phyloP scores from a whole-genome alignment of 768 basidiomycete genomes.

The Leccinum boreale region DNA sequence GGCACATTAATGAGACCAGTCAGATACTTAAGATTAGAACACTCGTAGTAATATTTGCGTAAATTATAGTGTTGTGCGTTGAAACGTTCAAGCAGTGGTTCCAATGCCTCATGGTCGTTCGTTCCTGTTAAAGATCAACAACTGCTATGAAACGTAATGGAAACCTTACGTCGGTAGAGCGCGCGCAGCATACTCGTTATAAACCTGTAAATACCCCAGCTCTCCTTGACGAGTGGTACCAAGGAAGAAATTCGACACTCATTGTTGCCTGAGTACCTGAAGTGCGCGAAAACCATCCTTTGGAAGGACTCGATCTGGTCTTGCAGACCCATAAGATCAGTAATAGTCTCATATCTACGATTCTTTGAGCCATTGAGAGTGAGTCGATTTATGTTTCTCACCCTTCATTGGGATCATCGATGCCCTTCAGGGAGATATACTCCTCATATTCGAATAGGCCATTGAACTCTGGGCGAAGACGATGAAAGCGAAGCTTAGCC shows the following conservation, averaged over 20 bases:
- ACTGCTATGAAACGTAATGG: background rate
- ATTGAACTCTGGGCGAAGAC: conserved; percentile 95
- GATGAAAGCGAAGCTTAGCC: conserved; percentile 94
- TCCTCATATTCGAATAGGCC: conserved; percentile 99
- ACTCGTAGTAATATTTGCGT: conserved; percentile 98
- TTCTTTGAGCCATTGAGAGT: conserved; percentile 28
- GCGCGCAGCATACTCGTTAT: conserved; percentile 99
- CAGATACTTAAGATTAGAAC: conserved; percentile 96
- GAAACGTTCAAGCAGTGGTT: conserved; percentile 85
- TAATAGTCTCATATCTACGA: conserved; percentile 91
- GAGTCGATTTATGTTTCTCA: conserved; percentile 36
- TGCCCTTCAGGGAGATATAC: conserved; percentile 96
- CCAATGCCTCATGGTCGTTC: conserved; percentile 82
- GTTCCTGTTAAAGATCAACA: conserved; percentile 55
- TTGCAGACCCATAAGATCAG: conserved; percentile 95
- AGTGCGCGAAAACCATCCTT: conserved; percentile 94
- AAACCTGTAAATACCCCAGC: conserved; percentile 98
- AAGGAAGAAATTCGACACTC: conserved; percentile 93
- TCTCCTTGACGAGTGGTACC: conserved; percentile 97
- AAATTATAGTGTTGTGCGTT: conserved; percentile 89
- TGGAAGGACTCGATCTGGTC: conserved; percentile 99
- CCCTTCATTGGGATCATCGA: conserved; percentile 98
- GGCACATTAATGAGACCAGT: conserved; percentile 98
- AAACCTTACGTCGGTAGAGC: conserved; percentile 81
- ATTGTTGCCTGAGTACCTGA: conserved; percentile 87